Evolutionary conservation across 768 basidiomycete species (phyloP), one percentile per base, ranked within the genome.

Genomic region (Macrocybe gigantea): DNA sequence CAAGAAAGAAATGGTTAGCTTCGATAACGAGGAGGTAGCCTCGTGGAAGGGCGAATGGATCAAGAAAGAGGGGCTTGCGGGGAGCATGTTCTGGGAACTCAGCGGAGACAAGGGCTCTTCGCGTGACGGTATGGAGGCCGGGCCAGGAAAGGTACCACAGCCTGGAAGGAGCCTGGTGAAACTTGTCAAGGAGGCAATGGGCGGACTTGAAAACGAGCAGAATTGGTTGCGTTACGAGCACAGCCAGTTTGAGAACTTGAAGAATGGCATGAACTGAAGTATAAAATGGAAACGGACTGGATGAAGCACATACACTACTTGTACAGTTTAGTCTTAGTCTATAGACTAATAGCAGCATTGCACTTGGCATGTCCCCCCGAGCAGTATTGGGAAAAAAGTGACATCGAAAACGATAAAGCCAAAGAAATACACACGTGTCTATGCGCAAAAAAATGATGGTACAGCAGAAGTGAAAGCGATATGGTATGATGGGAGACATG

Each of bases 1-100:
- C 38, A 87, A 70, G 57, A 73, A 73, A 52, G 93, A 96, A 66
- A 82, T 92, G 81, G 70, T 94, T 54, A 85, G 85, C 60, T 95
- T 80, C 60, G 92, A 95, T 60, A 77, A 70, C 38, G 86, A 84
- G 47, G 67, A 78, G 14, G 75, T 88, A 1, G 90, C 77, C 2
- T 62, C 64, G 44, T 75, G 77, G 76, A 93, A 94, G 64, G 90
- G 88, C 10, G 74, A 77, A 49, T 97, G 85, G 70, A 93, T 98
- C 60, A 71, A 70, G 56, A 73, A 78, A 33, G 78, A 85, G 59
- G 78, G 80, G 0, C 68, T 98, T 4, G 90, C 88, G 5, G 96
- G 96, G 0, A 88, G 86, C 47, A 99, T 99, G 96, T 85, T 85
- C 56, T 93, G 90, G 91, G 91, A 94, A 63, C 71, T 95, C 37